Evolutionary conservation across 2,329 filamentous ascomycete genomes (phyloP).

Genomic region (Neonectria faginata): DNA sequence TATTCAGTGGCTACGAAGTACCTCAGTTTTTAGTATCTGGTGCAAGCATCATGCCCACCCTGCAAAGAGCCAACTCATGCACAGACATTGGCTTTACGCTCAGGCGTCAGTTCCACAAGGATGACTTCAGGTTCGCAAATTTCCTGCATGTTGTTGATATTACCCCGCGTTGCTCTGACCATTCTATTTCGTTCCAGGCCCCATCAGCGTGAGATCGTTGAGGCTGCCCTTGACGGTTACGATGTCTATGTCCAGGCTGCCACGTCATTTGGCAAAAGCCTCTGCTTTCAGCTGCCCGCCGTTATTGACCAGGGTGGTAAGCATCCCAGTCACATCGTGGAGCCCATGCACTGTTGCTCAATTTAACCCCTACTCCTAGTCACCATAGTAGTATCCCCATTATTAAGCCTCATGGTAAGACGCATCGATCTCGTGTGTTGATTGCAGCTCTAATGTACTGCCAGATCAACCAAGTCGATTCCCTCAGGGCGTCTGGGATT

Average conservation of each 20-base stretch:
- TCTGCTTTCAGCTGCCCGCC: slow-evolving; percentile 93
- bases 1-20: background rate
- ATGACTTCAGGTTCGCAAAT: slow-evolving; percentile 73
- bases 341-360: slow-evolving; percentile 10
- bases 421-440: slow-evolving; percentile 33
- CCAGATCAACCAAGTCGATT: slow-evolving; percentile 91
- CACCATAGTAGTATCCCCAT: slow-evolving; percentile 89
- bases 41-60: slow-evolving; percentile 53
- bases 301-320: slow-evolving; percentile 87
- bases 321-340: slow-evolving; percentile 50
- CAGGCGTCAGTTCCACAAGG: slow-evolving; percentile 78
- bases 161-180: slow-evolving; percentile 15
- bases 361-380: slow-evolving; percentile 61
- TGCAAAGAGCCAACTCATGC: slow-evolving; percentile 61
- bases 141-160: slow-evolving; percentile 7
- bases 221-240: slow-evolving; percentile 80
- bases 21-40: slow-evolving; percentile 11
- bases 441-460: slow-evolving; percentile 25
- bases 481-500: slow-evolving; percentile 79
- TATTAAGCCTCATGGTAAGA: slow-evolving; percentile 86
- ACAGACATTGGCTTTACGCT: slow-evolving; percentile 81
- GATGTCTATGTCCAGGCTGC: slow-evolving; percentile 96
- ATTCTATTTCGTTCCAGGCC: slow-evolving; percentile 64
- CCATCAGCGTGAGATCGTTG: slow-evolving; percentile 87
- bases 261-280: slow-evolving; percentile 90